Evolutionary conservation across 805 yeast genomes (phyloP).

Genomic region (Barnettozyma vustinii): DNA sequence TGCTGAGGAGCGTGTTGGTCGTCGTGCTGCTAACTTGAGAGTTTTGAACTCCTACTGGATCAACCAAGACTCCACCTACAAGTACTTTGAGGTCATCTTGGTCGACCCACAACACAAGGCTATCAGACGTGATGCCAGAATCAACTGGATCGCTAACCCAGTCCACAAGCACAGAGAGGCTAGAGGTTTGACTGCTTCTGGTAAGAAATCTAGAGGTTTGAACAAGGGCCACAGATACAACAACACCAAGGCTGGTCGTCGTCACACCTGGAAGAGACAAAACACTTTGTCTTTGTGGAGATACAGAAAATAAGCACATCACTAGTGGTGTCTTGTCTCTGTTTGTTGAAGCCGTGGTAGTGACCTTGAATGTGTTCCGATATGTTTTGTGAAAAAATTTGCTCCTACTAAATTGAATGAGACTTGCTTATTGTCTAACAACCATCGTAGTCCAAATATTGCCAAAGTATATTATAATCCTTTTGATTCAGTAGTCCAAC

Average conservation of each 20-base stretch:
- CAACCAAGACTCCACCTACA: conserved; percentile 99
- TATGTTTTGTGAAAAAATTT: conserved; percentile 2
- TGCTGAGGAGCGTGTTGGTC: conserved; percentile 99
- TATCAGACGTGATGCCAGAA: conserved; percentile 96
- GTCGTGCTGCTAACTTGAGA: conserved; percentile 98
- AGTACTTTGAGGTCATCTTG: conserved; percentile 96
- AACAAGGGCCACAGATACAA: conserved; percentile 99
- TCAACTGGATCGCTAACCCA: conserved; percentile 99
- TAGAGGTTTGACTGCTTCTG: conserved; percentile 97
- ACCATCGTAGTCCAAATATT: background rate
- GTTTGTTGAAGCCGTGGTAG: conserved; percentile 6
- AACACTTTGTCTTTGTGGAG: conserved; percentile 99
- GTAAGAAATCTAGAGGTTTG: conserved; percentile 99
- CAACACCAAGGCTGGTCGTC: conserved; percentile 98
- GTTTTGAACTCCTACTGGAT: conserved; percentile 99
- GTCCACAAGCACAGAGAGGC: conserved; percentile 99
- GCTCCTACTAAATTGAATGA: background rate
- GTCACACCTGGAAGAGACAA: conserved; percentile 99
- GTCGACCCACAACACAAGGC: conserved; percentile 98
- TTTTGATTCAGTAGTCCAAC: no score
- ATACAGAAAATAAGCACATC: conserved; percentile 62
- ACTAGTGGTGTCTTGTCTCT: conserved; percentile 1
- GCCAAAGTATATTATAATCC: no score
- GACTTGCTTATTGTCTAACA: conserved; percentile 1
- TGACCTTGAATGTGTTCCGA: conserved; percentile 1